Evolutionary conservation across 495 filamentous ascomycete species (phyloP).

Genomic region (Podospora australis): DNA sequence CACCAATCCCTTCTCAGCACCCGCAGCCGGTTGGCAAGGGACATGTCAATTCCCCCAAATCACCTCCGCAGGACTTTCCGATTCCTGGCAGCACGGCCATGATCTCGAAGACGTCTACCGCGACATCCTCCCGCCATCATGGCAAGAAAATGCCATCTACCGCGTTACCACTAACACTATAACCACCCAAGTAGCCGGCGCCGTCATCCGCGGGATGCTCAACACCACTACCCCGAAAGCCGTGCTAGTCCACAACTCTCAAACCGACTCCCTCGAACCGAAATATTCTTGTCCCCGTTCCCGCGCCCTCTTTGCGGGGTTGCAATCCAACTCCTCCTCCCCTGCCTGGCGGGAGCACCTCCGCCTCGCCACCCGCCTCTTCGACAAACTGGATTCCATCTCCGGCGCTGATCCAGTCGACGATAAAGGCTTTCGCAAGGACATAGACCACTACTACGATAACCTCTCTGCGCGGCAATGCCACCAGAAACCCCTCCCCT

Average conservation of each 20-base stretch:
- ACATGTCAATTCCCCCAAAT: slow-evolving; percentile 69
- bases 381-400: slow-evolving; percentile 48
- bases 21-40: slow-evolving; percentile 52
- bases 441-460: slow-evolving; percentile 69
- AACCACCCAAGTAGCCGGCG: slow-evolving; percentile 63
- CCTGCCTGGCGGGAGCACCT: slow-evolving; percentile 54
- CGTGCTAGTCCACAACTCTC: slow-evolving; percentile 43
- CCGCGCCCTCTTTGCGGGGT: slow-evolving; percentile 36
- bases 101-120: slow-evolving; percentile 61
- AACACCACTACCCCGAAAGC: slow-evolving; percentile 22
- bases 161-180: slow-evolving; percentile 66
- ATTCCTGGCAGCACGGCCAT: slow-evolving; percentile 59
- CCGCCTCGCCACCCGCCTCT: slow-evolving; percentile 43
- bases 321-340: slow-evolving; percentile 35
- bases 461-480: slow-evolving; percentile 65
- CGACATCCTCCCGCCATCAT: slow-evolving; percentile 44
- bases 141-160: slow-evolving; percentile 37
- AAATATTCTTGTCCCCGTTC: slow-evolving; percentile 51
- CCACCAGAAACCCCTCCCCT: slow-evolving; percentile 57
- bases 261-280: slow-evolving; percentile 59
- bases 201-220: slow-evolving; percentile 58
- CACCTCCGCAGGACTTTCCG: slow-evolving; percentile 54
- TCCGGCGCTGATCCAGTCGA: slow-evolving; percentile 50
- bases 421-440: slow-evolving; percentile 52
- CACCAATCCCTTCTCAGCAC: slow-evolving; percentile 52